A percentile compares a stretch with the other conserved stretches of the same genome.
These are phyloP conservation scores for Coemansia sp. DNA, from an alignment of 192 early-diverging fungal genomes.

Conservation along the genomic window DNA sequence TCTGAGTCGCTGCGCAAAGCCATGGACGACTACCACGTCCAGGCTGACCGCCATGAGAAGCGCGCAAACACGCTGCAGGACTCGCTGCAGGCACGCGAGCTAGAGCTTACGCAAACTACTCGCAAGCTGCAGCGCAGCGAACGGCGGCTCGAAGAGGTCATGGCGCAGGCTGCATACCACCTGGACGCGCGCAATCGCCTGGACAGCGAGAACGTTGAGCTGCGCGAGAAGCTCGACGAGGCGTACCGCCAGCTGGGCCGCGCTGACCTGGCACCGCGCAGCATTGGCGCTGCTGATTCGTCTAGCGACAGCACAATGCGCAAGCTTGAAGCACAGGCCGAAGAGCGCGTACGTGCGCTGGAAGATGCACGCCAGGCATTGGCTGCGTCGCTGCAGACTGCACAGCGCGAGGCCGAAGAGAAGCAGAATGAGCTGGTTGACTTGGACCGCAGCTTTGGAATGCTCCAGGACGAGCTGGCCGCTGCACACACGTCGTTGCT, in stretches of 20 bases:
- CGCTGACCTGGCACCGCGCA: constrained; percentile 57
- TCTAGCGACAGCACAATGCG: constrained; percentile 12
- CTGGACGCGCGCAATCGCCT: constrained; percentile 64
- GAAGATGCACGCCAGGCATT: constrained; percentile 81
- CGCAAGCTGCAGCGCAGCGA: constrained; percentile 65
- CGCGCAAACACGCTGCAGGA: constrained; percentile 63
- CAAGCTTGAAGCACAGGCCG: constrained; percentile 60
- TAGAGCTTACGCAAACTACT: constrained; percentile 57
- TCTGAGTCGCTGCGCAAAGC: constrained; percentile 52
- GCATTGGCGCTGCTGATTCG: constrained; percentile 31
- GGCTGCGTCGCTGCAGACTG: constrained; percentile 70
- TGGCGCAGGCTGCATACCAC: constrained; percentile 64
- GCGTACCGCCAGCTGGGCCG: constrained; percentile 57
- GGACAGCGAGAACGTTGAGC: constrained; percentile 58
- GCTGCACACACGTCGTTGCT: constrained; percentile 27
- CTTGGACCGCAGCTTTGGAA: constrained; percentile 51
- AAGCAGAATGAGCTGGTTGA: constrained; percentile 62
- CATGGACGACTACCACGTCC: constrained; percentile 62
- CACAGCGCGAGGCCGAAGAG: constrained; percentile 77
- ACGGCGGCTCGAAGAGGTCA: constrained; percentile 66
- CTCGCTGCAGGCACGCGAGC: constrained; percentile 61
- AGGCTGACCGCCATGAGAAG: constrained; percentile 68
- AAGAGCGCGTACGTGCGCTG: constrained; percentile 70
- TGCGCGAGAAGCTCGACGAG: constrained; percentile 60
- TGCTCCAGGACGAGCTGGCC: constrained; percentile 50